Percentiles rank a stretch among this genome's conserved stretches.
These are phyloP conservation scores for Colletotrichum lindemuthianum DNA, from an alignment of 2,329 filamentous ascomycete species.

Conservation along the genomic window DNA sequence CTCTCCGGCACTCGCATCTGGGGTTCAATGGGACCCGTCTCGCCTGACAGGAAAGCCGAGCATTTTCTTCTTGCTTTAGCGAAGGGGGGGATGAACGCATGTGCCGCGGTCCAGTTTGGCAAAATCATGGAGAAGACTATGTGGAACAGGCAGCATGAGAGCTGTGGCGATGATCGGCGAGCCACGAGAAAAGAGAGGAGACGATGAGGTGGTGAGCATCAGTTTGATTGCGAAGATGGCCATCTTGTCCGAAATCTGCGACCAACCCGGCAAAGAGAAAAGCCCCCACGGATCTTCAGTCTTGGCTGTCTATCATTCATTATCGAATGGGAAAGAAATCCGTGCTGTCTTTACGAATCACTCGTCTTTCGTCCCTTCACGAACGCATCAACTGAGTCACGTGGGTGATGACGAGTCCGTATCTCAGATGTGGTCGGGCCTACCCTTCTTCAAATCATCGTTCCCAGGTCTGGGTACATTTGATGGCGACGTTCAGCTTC, in stretches of 20 bases:
- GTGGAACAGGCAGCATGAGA: constrained; percentile 12
- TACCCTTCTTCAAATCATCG: constrained; percentile 21
- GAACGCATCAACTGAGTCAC: constrained; percentile 8
- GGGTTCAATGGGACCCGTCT: constrained; percentile 11
- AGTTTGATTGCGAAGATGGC: not conserved
- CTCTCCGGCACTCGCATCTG: constrained; percentile 6
- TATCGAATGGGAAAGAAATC: too few relatives aligned
- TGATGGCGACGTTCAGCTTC: not conserved
- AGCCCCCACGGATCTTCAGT: constrained; percentile 20
- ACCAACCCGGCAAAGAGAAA: constrained; percentile 18
- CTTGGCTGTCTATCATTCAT: constrained; percentile 26
- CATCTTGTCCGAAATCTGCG: not conserved
- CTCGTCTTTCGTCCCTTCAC: not conserved
- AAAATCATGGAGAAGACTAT: constrained; percentile 25
- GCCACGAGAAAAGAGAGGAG: not conserved
- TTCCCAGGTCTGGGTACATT: constrained; percentile 1
- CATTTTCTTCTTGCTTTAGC: constrained; percentile 17
- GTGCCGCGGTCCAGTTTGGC: constrained; percentile 32
- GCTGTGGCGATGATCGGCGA: constrained; percentile 23
- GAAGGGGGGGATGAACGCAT: constrained; percentile 32
- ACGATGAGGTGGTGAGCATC: not conserved
- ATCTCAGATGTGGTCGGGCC: constrained; percentile 28
- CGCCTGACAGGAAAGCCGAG: constrained; percentile 25
- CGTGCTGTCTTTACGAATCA: not conserved
- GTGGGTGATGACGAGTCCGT: constrained; percentile 25